phyloP scores from a whole-genome alignment of 192 early-diverging fungal species.

The Linnemannia zychae region DNA sequence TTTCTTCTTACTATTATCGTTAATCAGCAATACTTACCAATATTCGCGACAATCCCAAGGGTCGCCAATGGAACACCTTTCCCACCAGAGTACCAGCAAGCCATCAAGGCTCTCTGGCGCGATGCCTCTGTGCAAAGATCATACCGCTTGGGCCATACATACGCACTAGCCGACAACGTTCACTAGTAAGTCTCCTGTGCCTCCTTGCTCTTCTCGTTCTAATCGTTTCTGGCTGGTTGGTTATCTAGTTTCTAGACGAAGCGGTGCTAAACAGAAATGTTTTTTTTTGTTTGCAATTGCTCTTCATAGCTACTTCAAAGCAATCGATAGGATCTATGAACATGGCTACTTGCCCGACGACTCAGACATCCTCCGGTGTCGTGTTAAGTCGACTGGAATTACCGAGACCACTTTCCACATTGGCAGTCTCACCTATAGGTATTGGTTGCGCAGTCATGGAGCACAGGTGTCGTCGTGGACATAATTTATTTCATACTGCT shows the following conservation, averaged over 20 bases:
- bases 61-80: constrained; percentile 56
- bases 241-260: background rate
- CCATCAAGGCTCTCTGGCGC: constrained; percentile 64
- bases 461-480: too few relatives aligned
- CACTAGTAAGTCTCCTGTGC: constrained; percentile 58
- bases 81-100: constrained; percentile 55
- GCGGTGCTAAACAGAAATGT: background rate
- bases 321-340: constrained; percentile 62
- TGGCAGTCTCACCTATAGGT: constrained; percentile 64
- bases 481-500: background rate
- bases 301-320: constrained; percentile 62
- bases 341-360: constrained; percentile 66
- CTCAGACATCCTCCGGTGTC: constrained; percentile 70
- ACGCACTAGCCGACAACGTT: constrained; percentile 67
- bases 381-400: constrained; percentile 76
- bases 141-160: constrained; percentile 57
- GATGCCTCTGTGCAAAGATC: constrained; percentile 59
- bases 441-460: background rate
- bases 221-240: too few relatives aligned
- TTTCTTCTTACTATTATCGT: background rate
- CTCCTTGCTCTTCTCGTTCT: background rate
- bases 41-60: constrained; percentile 57
- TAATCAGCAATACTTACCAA: constrained; percentile 39
- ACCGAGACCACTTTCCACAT: constrained; percentile 71
- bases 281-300: background rate